These are phyloP conservation scores for Trametes versicolor DNA, from an alignment of 1,284 basidiomycete species.

Conservation along the genomic window DNA sequence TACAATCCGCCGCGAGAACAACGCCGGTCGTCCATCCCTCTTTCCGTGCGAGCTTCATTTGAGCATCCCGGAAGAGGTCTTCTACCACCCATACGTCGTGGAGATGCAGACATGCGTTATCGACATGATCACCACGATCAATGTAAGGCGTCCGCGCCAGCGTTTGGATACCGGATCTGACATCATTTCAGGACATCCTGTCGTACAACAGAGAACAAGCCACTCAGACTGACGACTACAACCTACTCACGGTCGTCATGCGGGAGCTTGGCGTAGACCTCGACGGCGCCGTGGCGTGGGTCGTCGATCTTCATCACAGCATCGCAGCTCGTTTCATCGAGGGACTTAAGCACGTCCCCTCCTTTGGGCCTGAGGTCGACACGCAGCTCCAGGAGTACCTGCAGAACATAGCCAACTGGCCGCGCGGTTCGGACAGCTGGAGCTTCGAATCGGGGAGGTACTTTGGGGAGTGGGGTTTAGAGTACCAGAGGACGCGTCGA, in stretches of 20 bases:
- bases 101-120: conserved; percentile 36
- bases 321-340: conserved; percentile 41
- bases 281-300: conserved; percentile 46
- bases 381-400: conserved; percentile 40
- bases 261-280: conserved; percentile 39
- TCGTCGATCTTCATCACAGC: conserved; percentile 41
- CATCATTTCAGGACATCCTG: conserved; percentile 45
- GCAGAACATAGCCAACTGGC: conserved; percentile 41
- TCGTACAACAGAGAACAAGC: conserved; percentile 52
- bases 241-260: conserved; percentile 49
- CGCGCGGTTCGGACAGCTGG: conserved; percentile 46
- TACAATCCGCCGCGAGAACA: conserved; percentile 44
- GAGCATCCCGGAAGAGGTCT: conserved; percentile 46
- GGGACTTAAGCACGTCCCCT: conserved; percentile 30
- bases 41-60: conserved; percentile 47
- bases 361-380: conserved; percentile 22
- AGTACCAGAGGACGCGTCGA: conserved; percentile 27
- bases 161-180: neutral
- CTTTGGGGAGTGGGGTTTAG: conserved; percentile 43
- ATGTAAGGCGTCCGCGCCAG: conserved; percentile 37
- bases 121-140: conserved; percentile 37
- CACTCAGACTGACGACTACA: conserved; percentile 46
- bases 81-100: conserved; percentile 45
- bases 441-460: conserved; percentile 47
- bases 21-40: conserved; percentile 45